Conservation (phyloP, 2,329 filamentous ascomycete genomes). For the Curvularia lunata region DNA sequence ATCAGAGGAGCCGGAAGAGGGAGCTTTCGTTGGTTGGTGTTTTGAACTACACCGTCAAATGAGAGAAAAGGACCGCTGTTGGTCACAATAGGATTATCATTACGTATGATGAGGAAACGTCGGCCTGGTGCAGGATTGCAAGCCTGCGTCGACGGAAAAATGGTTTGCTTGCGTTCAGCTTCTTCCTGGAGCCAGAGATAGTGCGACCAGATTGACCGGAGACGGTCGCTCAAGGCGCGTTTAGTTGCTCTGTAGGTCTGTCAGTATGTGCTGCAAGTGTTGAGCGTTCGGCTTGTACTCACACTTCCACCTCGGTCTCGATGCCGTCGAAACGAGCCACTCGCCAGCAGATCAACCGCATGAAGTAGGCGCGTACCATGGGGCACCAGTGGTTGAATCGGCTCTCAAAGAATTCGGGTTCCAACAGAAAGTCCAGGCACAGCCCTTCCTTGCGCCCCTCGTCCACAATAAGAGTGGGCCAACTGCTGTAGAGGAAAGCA, state of each 20-base stretch:
- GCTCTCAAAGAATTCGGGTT: conserved; percentile 75
- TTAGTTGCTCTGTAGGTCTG: conserved; percentile 68
- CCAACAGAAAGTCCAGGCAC: conserved; percentile 77
- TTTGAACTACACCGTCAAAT: conserved; percentile 65
- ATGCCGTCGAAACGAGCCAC: conserved; percentile 77
- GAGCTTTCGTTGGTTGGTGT: conserved; percentile 42
- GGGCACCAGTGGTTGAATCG: conserved; percentile 95
- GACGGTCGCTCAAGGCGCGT: conserved; percentile 67
- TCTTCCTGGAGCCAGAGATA: conserved; percentile 76
- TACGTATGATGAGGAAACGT: conserved; percentile 85
- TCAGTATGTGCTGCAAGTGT: conserved; percentile 21
- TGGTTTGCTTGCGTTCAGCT: conserved; percentile 63
- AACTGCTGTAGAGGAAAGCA: conserved; percentile 79
- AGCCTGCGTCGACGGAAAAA: conserved; percentile 76
- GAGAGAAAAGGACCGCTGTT: conserved; percentile 64
- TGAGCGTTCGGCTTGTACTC: conserved; percentile 49
- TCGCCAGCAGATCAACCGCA: conserved; percentile 89
- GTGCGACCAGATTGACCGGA: conserved; percentile 78
- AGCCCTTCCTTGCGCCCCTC: conserved; percentile 71
- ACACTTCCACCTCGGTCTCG: conserved; percentile 70
- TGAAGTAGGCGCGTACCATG: conserved; percentile 92
- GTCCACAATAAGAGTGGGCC: conserved; percentile 73
- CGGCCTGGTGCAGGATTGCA: conserved; percentile 84
- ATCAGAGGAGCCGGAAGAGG: conserved; percentile 29
- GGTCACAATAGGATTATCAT: conserved; percentile 67